Percentiles rank a stretch among this genome's conserved stretches.
Conservation (phyloP, 305 asterid genomes). For the Fraxinus angustifolia region DNA sequence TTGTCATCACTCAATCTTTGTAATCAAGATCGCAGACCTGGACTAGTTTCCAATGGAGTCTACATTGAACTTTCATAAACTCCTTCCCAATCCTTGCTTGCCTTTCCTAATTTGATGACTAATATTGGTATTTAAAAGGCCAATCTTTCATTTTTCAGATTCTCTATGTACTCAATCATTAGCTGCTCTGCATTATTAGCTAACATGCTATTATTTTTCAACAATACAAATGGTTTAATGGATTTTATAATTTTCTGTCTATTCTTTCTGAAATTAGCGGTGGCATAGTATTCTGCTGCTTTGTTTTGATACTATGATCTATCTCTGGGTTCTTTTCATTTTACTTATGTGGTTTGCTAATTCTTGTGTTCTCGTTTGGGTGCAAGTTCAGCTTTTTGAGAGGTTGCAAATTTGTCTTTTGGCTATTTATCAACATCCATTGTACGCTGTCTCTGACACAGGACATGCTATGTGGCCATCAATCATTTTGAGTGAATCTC, state of each 20-base stretch:
- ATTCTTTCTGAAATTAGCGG: background rate
- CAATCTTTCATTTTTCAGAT: background rate
- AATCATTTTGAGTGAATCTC: constrained; percentile 79
- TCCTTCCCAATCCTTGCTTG: background rate
- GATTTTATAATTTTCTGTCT: background rate
- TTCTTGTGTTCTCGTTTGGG: constrained; percentile 11
- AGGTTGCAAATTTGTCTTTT: constrained; percentile 1
- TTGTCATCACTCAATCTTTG: background rate
- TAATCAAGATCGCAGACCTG: background rate
- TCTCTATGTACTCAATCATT: background rate
- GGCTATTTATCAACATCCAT: constrained; percentile 12
- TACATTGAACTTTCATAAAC: background rate
- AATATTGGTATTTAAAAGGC: background rate
- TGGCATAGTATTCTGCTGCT: background rate
- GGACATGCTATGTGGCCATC: constrained; percentile 99
- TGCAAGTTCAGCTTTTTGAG: constrained; percentile 16
- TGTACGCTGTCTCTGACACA: constrained; percentile 33
- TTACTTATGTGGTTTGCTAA: constrained; percentile 2
- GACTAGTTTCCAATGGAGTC: background rate
- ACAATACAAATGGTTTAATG: background rate
- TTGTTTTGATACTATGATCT: background rate
- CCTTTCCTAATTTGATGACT: background rate
- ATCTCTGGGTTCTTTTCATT: constrained; percentile 2
- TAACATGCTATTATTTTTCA: background rate
- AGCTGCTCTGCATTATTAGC: background rate